Conservation (phyloP, 495 filamentous ascomycete species). For the Aspergillus ellipticus region DNA sequence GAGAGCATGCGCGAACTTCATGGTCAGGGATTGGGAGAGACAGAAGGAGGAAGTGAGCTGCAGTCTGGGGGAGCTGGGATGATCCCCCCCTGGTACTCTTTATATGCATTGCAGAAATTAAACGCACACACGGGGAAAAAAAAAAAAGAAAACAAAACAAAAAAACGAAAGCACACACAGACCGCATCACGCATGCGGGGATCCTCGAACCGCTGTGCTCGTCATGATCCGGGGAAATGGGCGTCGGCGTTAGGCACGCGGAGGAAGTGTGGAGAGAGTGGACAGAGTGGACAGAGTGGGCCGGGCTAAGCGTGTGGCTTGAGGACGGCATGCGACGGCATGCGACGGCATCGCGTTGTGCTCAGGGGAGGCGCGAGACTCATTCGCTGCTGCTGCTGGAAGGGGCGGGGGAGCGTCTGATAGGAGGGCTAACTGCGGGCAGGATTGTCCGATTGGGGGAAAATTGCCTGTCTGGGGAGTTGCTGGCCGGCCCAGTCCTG, state of each 20-base stretch:
- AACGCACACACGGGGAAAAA: not conserved
- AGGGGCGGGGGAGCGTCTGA: conserved; percentile 9
- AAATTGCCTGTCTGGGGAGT: conserved; percentile 15
- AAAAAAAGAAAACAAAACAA: too few relatives aligned
- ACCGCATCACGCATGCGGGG: not conserved
- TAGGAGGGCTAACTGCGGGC: conserved; percentile 32
- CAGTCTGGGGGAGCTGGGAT: not conserved
- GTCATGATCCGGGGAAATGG: conserved; percentile 6
- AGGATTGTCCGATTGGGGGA: conserved; percentile 35
- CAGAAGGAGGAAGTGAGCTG: not conserved
- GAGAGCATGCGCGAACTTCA: conserved; percentile 30
- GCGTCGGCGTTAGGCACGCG: not conserved
- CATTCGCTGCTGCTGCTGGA: not conserved
- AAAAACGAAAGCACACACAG: too few relatives aligned
- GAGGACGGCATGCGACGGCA: not conserved
- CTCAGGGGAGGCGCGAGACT: too few relatives aligned
- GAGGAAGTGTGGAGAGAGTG: conserved; percentile 1
- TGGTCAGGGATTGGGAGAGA: conserved; percentile 5
- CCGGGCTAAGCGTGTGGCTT: not conserved
- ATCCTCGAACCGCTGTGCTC: not conserved
- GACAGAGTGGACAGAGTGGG: conserved; percentile 2
- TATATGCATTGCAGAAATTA: not conserved
- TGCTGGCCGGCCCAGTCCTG: too few relatives aligned
- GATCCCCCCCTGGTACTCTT: not conserved
- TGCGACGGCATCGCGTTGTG: too few relatives aligned